Base-by-base conservation (phyloP, 176 grass and related monocot genomes). In the Bolboschoenus planiculmis region DNA sequence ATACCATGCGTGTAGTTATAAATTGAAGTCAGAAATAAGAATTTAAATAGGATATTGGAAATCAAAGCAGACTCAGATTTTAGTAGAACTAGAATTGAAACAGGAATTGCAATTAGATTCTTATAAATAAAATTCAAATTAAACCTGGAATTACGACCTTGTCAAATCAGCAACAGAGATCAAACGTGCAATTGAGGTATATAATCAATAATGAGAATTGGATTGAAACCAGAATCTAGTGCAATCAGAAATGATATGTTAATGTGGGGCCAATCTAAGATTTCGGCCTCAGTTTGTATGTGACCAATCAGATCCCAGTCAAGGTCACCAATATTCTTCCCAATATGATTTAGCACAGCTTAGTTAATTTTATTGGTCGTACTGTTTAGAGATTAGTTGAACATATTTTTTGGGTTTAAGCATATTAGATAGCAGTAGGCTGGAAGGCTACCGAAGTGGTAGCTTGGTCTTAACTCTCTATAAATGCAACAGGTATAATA, bases 401-500 rank as follows among this genome's bases (percentile, higher is more conserved):
- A 29, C 30, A 34, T 34, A 64, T 16, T 9, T 35, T 34, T 64
- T 3, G 15, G 2, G 61, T 33, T 64, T 64, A 16, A 16, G 29
- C 11, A 34, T 15, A 64, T 35, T 64, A 64, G 4, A 64, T 64
- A 59, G 55, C 29, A 63, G 3, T 63, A 31, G 59, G 24, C 55
- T 33, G 29, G 59, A 11, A 63, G 24, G n/a, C 3, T 4, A 43
- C 21, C 43, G 47, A 75, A 75, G 70, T 26, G 70, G 21, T 75
- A 26, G 21, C 23, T 47, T 26, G n/a, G 21, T 56, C 23, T 78
- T 59, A 53, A 53, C 51, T 78, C 31, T 56, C 31, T 34, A 23
- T 46, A 76, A 76, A 78, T 11, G 18, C 26, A 54, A 54, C 44
- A 78, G 75, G 75, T 50, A 80, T 90, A 54, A 94, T 97, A 83